phyloP scores from a whole-genome alignment of 2,329 filamentous ascomycete genomes.

The Alternaria sp. region DNA sequence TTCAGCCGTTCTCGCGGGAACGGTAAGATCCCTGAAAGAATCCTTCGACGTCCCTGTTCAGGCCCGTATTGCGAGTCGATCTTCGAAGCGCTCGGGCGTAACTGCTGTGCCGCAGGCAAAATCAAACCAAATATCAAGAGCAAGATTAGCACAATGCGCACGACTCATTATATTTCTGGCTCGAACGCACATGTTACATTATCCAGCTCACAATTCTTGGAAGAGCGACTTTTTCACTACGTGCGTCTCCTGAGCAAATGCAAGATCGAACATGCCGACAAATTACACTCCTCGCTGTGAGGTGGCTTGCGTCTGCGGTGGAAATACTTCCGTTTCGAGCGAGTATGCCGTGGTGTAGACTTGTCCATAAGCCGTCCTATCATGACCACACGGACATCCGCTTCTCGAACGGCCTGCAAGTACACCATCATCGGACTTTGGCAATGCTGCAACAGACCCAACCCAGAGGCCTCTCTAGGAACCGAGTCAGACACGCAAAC shows the following conservation, averaged over 20 bases:
- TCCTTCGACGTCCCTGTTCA: constrained; percentile 13
- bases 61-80: constrained; percentile 6
- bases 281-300: constrained; percentile 2
- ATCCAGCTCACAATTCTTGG: not conserved
- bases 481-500: not conserved
- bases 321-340: not conserved
- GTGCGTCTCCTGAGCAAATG: not conserved
- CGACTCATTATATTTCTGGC: not conserved
- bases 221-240: not conserved
- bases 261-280: constrained; percentile 6
- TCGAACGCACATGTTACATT: not conserved
- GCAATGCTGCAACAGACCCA: not conserved
- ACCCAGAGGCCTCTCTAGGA: constrained; percentile 6
- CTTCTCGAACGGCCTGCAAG: constrained; percentile 6
- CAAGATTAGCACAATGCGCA: not conserved
- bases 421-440: not conserved
- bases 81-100: constrained; percentile 16
- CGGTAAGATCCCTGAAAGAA: constrained; percentile 15
- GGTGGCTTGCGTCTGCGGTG: constrained; percentile 13
- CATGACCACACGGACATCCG: constrained; percentile 1
- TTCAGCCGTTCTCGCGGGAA: constrained; percentile 17
- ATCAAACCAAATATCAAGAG: not conserved
- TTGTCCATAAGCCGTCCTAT: constrained; percentile 3
- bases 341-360: not conserved
- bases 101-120: constrained; percentile 3